These are phyloP conservation scores for Tolypocladium endophyticum DNA, from an alignment of 2,329 filamentous ascomycete genomes.

Conservation along the genomic window DNA sequence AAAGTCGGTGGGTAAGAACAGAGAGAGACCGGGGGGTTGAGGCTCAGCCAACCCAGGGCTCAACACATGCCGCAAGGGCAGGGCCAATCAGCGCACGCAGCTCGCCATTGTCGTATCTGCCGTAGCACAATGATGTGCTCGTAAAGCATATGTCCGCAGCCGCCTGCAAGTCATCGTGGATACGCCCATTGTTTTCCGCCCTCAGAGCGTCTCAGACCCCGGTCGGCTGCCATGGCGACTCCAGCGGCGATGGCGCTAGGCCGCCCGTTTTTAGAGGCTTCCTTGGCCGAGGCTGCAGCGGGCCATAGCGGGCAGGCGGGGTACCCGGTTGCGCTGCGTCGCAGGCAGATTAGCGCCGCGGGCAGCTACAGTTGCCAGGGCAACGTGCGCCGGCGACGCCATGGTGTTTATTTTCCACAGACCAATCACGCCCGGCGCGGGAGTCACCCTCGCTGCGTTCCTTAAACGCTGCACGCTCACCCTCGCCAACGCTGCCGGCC, in stretches of 20 bases:
- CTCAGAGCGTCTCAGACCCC: slow-evolving; percentile 5
- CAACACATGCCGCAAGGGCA: not conserved
- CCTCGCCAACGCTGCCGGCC: not conserved
- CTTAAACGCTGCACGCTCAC: slow-evolving; percentile 1
- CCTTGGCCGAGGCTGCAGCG: not conserved
- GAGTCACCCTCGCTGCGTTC: slow-evolving; percentile 1
- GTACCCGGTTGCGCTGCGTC: not conserved
- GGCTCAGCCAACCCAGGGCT: not conserved
- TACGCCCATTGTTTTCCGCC: slow-evolving; percentile 8
- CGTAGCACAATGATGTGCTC: not conserved
- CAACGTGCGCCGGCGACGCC: not conserved
- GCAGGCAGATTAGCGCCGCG: not conserved
- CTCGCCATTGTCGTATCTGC: not conserved
- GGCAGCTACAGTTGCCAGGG: not conserved
- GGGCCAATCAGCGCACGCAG: not conserved
- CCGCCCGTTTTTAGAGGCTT: not conserved
- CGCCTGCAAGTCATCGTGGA: not conserved
- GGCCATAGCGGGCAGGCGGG: not conserved
- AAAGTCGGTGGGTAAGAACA: not conserved
- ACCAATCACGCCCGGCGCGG: slow-evolving; percentile 1
- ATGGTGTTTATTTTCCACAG: slow-evolving; percentile 1
- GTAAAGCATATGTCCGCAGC: not conserved
- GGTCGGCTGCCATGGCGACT: slow-evolving; percentile 13
- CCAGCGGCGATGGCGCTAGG: not conserved
- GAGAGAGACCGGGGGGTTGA: not conserved